Percentiles rank a stretch among this genome's conserved stretches.
These are phyloP conservation scores for Fistulinella prunicolor DNA, from an alignment of 768 basidiomycete genomes.

Conservation along the genomic window DNA sequence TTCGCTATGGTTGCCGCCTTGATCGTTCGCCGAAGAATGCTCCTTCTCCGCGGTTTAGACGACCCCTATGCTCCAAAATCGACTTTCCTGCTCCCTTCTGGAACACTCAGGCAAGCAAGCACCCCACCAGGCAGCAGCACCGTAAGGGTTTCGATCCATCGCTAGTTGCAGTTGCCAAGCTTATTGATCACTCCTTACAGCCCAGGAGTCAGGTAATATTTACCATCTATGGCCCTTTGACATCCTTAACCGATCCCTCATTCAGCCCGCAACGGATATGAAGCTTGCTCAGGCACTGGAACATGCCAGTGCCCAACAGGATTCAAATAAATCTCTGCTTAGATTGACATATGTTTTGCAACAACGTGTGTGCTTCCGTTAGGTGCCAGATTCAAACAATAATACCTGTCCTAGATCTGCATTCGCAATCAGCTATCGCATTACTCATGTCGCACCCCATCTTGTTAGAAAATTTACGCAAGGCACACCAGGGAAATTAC, in stretches of 20 bases:
- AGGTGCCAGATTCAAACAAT: neutral
- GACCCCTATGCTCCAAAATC: constrained; percentile 71
- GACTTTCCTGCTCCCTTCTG: constrained; percentile 12
- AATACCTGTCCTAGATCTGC: constrained; percentile 49
- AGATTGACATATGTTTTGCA: constrained; percentile 82
- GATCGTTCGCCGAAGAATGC: constrained; percentile 76
- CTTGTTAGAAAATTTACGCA: constrained; percentile 82
- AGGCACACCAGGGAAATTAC: constrained; percentile 91
- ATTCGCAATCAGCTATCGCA: constrained; percentile 78
- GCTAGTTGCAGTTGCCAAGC: neutral
- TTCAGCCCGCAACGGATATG: constrained; percentile 47
- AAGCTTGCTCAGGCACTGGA: constrained; percentile 65
- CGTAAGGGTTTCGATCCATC: constrained; percentile 33
- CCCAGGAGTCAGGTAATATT: constrained; percentile 30
- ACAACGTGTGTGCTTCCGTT: constrained; percentile 47
- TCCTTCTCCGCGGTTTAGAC: constrained; percentile 55
- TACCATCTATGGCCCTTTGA: neutral
- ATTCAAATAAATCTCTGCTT: constrained; percentile 69
- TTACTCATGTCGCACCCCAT: constrained; percentile 77
- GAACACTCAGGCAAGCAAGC: constrained; percentile 13
- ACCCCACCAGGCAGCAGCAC: constrained; percentile 45
- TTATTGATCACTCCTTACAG: constrained; percentile 13
- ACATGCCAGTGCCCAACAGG: constrained; percentile 77
- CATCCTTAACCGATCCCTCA: constrained; percentile 7
- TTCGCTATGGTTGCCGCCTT: constrained; percentile 97